phyloP scores from a whole-genome alignment of 2,329 filamentous ascomycete species.

The Helotiales sp. region DNA sequence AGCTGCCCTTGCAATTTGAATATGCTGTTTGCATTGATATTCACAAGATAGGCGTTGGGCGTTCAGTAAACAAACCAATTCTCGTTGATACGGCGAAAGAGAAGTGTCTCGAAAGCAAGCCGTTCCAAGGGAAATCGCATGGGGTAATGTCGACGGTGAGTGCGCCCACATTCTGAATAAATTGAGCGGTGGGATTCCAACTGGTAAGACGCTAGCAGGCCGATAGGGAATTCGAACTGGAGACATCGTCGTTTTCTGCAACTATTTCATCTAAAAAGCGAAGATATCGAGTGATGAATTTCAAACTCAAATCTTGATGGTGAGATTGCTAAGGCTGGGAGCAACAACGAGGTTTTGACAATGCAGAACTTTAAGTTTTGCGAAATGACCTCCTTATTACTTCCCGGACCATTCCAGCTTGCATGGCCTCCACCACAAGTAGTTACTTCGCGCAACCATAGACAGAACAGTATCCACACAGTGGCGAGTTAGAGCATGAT shows the following conservation, averaged over 20 bases:
- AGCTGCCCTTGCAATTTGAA: conserved; percentile 27
- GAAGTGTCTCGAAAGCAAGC: conserved; percentile 36
- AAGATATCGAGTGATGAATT: background rate
- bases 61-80: conserved; percentile 32
- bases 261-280: background rate
- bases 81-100: conserved; percentile 30
- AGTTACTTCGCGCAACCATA: conserved; percentile 3
- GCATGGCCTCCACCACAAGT: conserved; percentile 12
- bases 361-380: background rate
- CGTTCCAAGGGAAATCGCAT: conserved; percentile 34
- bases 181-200: conserved; percentile 34
- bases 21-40: conserved; percentile 36
- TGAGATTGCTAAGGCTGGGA: background rate
- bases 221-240: conserved; percentile 32
- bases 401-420: background rate
- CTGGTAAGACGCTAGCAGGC: conserved; percentile 29
- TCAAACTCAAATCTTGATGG: background rate
- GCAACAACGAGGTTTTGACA: background rate
- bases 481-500: conserved; percentile 12
- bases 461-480: conserved; percentile 4
- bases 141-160: conserved; percentile 36
- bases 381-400: conserved; percentile 11
- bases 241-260: conserved; percentile 23
- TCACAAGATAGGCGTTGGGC: conserved; percentile 31
- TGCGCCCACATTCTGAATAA: conserved; percentile 34